These are phyloP conservation scores for Zarea fungicola DNA, from an alignment of 2,329 filamentous ascomycete genomes.

Conservation along the genomic window DNA sequence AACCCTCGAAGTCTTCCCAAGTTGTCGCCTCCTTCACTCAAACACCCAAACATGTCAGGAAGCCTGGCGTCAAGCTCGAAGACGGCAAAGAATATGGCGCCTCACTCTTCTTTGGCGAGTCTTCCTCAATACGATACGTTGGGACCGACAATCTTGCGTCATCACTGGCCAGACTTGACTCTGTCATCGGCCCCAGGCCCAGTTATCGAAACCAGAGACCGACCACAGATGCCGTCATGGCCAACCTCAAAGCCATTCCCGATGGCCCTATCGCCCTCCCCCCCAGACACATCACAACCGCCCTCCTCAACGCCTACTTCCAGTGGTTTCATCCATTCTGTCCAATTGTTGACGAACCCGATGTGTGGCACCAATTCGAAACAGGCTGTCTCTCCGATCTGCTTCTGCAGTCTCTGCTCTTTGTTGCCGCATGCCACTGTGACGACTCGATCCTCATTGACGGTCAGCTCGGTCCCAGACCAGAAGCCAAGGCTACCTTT, in stretches of 20 bases:
- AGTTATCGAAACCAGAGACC: slow-evolving; percentile 28
- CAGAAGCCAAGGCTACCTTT: slow-evolving; percentile 39
- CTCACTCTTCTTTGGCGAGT: slow-evolving; percentile 39
- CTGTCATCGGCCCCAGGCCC: slow-evolving; percentile 23
- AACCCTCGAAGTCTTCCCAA: slow-evolving; percentile 7
- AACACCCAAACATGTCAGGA: neutral
- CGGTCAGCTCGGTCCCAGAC: slow-evolving; percentile 36
- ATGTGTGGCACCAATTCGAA: slow-evolving; percentile 31
- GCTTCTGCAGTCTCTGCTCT: slow-evolving; percentile 43
- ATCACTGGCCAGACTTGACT: slow-evolving; percentile 25
- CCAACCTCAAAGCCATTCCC: slow-evolving; percentile 2
- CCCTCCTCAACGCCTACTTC: slow-evolving; percentile 42
- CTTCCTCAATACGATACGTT: slow-evolving; percentile 40
- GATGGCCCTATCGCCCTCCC: slow-evolving; percentile 35
- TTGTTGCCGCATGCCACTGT: slow-evolving; percentile 44
- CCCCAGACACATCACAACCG: slow-evolving; percentile 27
- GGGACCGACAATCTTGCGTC: slow-evolving; percentile 26
- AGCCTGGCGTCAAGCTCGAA: neutral
- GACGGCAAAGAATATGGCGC: slow-evolving; percentile 12
- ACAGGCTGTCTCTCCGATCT: slow-evolving; percentile 37
- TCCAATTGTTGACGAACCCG: slow-evolving; percentile 41
- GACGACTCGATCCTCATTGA: slow-evolving; percentile 33
- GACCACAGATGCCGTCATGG: slow-evolving; percentile 27
- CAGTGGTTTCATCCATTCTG: slow-evolving; percentile 49
- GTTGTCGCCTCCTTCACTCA: slow-evolving; percentile 10